These are phyloP conservation scores for Euphrasia confusa DNA, from an alignment of 257 asterid species.

Conservation along the genomic window DNA sequence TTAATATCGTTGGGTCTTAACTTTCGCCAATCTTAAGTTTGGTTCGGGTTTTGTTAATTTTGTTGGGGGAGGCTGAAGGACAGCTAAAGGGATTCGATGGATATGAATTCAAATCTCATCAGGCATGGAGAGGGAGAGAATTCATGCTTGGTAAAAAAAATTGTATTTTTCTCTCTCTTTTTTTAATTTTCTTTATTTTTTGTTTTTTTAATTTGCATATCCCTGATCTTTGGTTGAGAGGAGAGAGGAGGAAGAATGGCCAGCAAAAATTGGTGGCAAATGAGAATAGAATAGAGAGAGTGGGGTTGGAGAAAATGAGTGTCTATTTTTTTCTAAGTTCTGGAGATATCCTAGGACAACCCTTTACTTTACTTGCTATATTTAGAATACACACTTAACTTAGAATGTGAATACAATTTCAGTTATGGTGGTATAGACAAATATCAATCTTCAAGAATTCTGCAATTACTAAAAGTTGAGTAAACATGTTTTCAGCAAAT, in stretches of 20 bases:
- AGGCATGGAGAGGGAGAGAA: conserved; percentile 9
- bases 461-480: too few relatives aligned
- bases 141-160: not conserved
- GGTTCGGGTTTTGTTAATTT: not conserved
- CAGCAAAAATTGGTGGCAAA: conserved; percentile 25
- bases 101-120: conserved; percentile 16
- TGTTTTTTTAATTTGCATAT: not conserved
- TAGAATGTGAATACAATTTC: not conserved
- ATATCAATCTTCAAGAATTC: too few relatives aligned
- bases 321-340: conserved; percentile 10
- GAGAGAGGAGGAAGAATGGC: conserved; percentile 18
- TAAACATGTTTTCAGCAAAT: too few relatives aligned
- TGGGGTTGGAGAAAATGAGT: conserved; percentile 12
- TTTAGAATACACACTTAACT: not conserved
- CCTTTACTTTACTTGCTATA: conserved; percentile 15
- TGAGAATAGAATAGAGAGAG: conserved; percentile 20
- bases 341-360: conserved; percentile 22
- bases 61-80: not conserved
- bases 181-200: not conserved
- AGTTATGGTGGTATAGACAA: not conserved
- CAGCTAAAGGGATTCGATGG: not conserved
- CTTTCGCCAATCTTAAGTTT: not conserved
- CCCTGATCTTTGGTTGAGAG: conserved; percentile 29
- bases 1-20: conserved; percentile 13
- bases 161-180: not conserved